Percentiles rank a stretch among this genome's conserved stretches.
Evolutionary conservation across 2,329 filamentous ascomycete species (phyloP).

Genomic region (Verticillium nubilum): DNA sequence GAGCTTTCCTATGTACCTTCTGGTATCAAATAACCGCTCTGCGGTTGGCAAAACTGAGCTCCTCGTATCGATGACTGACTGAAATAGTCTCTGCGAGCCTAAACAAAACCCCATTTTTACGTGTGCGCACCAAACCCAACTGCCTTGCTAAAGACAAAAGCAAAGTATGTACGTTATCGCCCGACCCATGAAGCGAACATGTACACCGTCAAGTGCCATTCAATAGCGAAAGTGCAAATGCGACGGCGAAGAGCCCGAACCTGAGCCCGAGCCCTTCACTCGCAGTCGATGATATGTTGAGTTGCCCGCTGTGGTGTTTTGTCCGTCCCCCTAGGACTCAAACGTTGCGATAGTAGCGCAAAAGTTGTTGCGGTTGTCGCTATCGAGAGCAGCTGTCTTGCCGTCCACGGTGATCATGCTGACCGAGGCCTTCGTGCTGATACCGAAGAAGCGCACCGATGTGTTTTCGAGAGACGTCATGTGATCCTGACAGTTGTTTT

Average conservation of each 20-base stretch:
- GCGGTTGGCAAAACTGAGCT: background rate
- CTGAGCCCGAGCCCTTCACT: background rate
- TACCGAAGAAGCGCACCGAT: conserved; percentile 56
- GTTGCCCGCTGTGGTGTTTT: background rate
- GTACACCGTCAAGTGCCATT: background rate
- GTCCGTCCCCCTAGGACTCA: conserved; percentile 13
- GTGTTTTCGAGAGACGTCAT: conserved; percentile 69
- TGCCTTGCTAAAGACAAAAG: background rate
- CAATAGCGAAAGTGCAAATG: background rate
- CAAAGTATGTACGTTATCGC: background rate
- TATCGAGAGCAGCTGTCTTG: conserved; percentile 43
- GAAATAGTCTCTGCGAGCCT: background rate
- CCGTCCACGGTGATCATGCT: conserved; percentile 69
- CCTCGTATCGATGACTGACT: background rate
- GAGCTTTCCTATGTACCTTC: background rate
- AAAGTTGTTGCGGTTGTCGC: conserved; percentile 61
- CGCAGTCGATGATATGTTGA: background rate
- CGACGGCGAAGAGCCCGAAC: background rate
- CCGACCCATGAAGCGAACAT: background rate
- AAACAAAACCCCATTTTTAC: background rate
- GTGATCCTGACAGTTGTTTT: conserved; percentile 69
- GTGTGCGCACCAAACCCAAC: background rate
- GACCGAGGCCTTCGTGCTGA: conserved; percentile 68
- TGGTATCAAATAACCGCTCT: background rate
- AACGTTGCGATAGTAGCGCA: conserved; percentile 57